Conservation (phyloP, 2,329 filamentous ascomycete genomes). For the Emmonsia crescens region DNA sequence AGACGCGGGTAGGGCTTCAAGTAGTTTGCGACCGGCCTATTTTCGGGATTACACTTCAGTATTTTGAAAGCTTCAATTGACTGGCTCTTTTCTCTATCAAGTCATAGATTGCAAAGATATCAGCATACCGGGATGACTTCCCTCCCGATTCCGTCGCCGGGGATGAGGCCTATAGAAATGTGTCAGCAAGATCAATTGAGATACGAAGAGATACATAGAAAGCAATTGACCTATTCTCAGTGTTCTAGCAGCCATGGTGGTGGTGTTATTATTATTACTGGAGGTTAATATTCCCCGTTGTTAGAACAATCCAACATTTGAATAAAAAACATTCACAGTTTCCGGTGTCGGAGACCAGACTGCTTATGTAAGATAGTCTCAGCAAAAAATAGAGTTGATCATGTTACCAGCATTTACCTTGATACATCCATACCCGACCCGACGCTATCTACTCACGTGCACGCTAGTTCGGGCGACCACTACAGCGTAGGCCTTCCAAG, state of each 20-base stretch:
- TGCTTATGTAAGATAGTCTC: background rate
- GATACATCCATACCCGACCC: too few species aligned
- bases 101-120: background rate
- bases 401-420: background rate
- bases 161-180: constrained; percentile 64
- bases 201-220: background rate
- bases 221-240: constrained; percentile 53
- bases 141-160: constrained; percentile 94
- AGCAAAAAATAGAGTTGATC: background rate
- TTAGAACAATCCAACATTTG: too few species aligned
- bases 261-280: background rate
- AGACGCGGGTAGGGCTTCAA: constrained; percentile 88
- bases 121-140: constrained; percentile 76
- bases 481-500: too few species aligned
- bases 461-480: too few species aligned
- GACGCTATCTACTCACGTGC: too few species aligned
- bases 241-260: constrained; percentile 50
- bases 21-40: constrained; percentile 67
- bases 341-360: background rate
- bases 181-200: constrained; percentile 5
- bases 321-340: too few species aligned
- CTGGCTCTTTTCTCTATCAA: background rate
- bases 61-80: background rate
- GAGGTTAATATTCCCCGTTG: background rate
- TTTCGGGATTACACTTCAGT: constrained; percentile 5